phyloP scores from a whole-genome alignment of 2,329 filamentous ascomycete species.

The Aspergillus aculeatinus region DNA sequence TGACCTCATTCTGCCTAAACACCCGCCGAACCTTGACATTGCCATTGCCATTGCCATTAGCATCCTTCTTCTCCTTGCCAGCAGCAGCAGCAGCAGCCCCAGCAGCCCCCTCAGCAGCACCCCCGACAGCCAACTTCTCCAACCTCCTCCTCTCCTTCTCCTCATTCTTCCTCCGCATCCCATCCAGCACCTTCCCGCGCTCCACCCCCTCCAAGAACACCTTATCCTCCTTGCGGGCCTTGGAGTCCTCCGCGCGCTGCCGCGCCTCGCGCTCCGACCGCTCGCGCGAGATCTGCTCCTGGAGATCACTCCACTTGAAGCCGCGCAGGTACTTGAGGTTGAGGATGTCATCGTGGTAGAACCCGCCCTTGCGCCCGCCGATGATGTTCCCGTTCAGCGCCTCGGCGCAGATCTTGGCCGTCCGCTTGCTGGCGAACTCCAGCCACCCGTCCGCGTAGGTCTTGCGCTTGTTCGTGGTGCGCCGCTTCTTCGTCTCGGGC shows the following conservation, averaged over 20 bases:
- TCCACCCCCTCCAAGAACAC: slow-evolving; percentile 45
- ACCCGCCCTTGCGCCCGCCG: slow-evolving; percentile 46
- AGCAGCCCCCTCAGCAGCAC: not conserved
- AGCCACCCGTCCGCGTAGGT: slow-evolving; percentile 50
- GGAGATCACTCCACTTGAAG: slow-evolving; percentile 46
- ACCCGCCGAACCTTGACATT: slow-evolving; percentile 31
- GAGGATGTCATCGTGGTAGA: slow-evolving; percentile 48
- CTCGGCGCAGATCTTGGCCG: slow-evolving; percentile 47
- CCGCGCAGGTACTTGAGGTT: slow-evolving; percentile 48
- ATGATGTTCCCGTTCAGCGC: slow-evolving; percentile 46
- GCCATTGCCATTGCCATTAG: slow-evolving; percentile 16
- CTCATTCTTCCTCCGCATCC: slow-evolving; percentile 46
- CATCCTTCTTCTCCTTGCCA: slow-evolving; percentile 15
- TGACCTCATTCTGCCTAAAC: slow-evolving; percentile 47
- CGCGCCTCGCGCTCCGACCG: slow-evolving; percentile 42
- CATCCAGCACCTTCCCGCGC: slow-evolving; percentile 41
- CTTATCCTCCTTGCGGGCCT: slow-evolving; percentile 46
- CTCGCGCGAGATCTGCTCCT: slow-evolving; percentile 47
- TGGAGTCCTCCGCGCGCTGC: slow-evolving; percentile 43
- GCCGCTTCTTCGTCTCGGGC: slow-evolving; percentile 29
- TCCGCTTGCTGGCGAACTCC: slow-evolving; percentile 47
- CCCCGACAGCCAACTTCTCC: not conserved
- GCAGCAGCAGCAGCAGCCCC: not conserved
- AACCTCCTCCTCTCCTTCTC: slow-evolving; percentile 35
- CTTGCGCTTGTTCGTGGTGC: slow-evolving; percentile 43